phyloP scores from a whole-genome alignment of 192 early-diverging fungal genomes.

The Phlyctochytrium bullatum region DNA sequence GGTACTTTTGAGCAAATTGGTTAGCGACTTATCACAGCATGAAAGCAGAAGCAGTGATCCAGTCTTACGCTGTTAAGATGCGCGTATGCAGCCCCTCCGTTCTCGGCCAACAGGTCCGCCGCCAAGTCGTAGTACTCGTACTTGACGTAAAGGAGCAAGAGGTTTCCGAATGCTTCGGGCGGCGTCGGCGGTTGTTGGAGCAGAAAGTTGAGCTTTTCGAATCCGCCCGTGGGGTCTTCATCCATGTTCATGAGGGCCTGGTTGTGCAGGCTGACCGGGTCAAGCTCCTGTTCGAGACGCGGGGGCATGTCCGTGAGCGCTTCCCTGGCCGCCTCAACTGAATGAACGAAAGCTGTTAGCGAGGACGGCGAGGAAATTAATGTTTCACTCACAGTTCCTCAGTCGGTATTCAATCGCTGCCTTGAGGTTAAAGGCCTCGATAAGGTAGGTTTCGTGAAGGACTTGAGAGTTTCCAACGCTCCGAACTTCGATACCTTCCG shows the following conservation, averaged over 20 bases:
- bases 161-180: conserved; percentile 61
- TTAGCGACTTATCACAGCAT: neutral
- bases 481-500: conserved; percentile 62
- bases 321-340: conserved; percentile 60
- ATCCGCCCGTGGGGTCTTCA: conserved; percentile 54
- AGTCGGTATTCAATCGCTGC: conserved; percentile 66
- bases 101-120: conserved; percentile 61
- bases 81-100: conserved; percentile 9
- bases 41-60: too few relatives aligned
- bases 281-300: conserved; percentile 56
- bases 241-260: conserved; percentile 65
- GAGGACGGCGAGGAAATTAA: conserved; percentile 9
- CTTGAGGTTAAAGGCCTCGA: conserved; percentile 67
- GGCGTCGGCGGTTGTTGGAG: conserved; percentile 55
- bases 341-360: neutral
- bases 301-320: conserved; percentile 68
- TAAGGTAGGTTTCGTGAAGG: conserved; percentile 58
- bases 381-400: conserved; percentile 59
- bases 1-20: too few relatives aligned
- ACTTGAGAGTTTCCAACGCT: conserved; percentile 60
- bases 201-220: conserved; percentile 62
- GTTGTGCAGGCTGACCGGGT: conserved; percentile 65
- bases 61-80: neutral
- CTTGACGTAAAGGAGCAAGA: conserved; percentile 59
- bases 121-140: conserved; percentile 58